Evolutionary conservation across 2,329 filamentous ascomycete genomes (phyloP), one percentile per base, ranked within the genome.

Genomic region (Verticillium alfalfae): DNA sequence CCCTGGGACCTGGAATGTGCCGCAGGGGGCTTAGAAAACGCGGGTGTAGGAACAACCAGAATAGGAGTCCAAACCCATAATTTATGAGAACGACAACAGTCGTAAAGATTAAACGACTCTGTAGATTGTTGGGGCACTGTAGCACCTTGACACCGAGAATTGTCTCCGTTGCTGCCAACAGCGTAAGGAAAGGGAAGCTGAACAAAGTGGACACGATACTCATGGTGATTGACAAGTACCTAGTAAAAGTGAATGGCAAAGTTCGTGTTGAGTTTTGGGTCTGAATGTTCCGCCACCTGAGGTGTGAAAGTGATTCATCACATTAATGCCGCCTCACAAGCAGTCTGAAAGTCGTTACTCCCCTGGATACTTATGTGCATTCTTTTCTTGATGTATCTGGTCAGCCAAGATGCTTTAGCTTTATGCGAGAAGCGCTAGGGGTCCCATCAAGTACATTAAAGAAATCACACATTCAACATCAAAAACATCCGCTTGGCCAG

Each of bases 71-170:
- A 31, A 64, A 34, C 0, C 49, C 64, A 66, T 70, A 69, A 18
- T 70, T 70, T 4, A 58, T 38, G 0, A 63, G 18, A 7, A 69
- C 41, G 4, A 70, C 63, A 0, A 57, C 58, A 0, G 37, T 22
- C 45, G 64, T 64, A n/a, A 61, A 37, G 12, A 61, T 37, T 1
- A 70, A 12, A 12, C 65, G 66, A 3, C 62, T 68, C 49, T 61
- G 39, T 12, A 60, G 56, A 52, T 41, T 37, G 26, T 66, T 66
- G 31, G 66, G 69, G 3, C 62, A 56, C 1, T 68, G 67, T 36
- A 71, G 66, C 0, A 70, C 22, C 41, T 70, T 75, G 60, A 71
- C 68, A 12, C 66, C 61, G 5, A 73, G 22, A 0, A 70, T 37
- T 0, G 69, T 71, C 61, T 76, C 70, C 1, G 63, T 59, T 2